Conservation (phyloP, 1,284 basidiomycete genomes). For the Heterobasidion annosum region DNA sequence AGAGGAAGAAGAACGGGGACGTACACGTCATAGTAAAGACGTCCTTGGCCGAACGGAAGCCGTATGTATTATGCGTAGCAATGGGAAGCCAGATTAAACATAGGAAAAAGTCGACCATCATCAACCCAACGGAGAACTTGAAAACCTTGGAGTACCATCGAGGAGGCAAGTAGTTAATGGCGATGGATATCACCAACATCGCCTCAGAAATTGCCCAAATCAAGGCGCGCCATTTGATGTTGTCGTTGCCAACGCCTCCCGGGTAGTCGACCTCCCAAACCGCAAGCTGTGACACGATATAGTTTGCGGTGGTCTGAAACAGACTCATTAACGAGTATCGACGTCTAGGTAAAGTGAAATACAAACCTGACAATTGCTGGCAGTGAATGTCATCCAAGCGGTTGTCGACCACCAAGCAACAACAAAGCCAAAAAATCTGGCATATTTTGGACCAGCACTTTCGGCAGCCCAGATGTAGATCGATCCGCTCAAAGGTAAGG, state of each 20-base stretch:
- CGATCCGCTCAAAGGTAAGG: slow-evolving; percentile 76
- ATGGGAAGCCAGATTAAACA: slow-evolving; percentile 86
- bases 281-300: slow-evolving; percentile 71
- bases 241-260: slow-evolving; percentile 59
- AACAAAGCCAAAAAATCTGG: slow-evolving; percentile 75
- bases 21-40: slow-evolving; percentile 76
- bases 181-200: slow-evolving; percentile 57
- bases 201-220: slow-evolving; percentile 76
- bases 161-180: slow-evolving; percentile 78
- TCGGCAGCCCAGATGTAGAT: slow-evolving; percentile 90
- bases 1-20: slow-evolving; percentile 17
- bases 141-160: slow-evolving; percentile 65
- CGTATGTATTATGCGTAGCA: slow-evolving; percentile 75
- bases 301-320: slow-evolving; percentile 71
- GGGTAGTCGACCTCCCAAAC: slow-evolving; percentile 76
- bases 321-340: not conserved
- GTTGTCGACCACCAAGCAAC: slow-evolving; percentile 87
- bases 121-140: slow-evolving; percentile 60
- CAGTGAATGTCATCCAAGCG: slow-evolving; percentile 86
- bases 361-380: slow-evolving; percentile 71
- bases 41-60: slow-evolving; percentile 70
- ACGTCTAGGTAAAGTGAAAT: not conserved
- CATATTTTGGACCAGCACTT: slow-evolving; percentile 77
- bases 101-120: slow-evolving; percentile 78
- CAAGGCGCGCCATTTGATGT: slow-evolving; percentile 76